A percentile compares a stretch with the other conserved stretches of the same genome.
Conservation (phyloP, 495 filamentous ascomycete species). For the Penicillium crystallinum region DNA sequence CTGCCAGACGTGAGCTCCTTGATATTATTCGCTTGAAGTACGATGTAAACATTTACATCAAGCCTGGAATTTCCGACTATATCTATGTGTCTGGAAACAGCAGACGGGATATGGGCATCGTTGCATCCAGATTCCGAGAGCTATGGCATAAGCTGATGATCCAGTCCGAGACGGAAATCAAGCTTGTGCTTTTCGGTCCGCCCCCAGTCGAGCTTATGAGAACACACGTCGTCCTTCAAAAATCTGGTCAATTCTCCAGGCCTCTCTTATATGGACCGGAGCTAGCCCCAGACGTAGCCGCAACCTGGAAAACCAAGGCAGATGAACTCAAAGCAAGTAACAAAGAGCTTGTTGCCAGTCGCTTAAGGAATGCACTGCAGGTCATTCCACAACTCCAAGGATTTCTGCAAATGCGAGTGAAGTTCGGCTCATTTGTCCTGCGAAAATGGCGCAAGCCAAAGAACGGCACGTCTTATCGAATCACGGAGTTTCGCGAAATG, state of each 20-base stretch:
- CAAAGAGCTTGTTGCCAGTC: neutral
- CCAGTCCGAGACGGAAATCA: constrained; percentile 1
- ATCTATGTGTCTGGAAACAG: neutral
- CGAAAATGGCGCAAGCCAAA: neutral
- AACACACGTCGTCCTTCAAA: neutral
- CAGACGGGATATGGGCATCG: neutral
- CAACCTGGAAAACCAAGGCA: neutral
- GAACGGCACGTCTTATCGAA: neutral
- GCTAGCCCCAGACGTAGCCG: neutral
- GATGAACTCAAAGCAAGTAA: neutral
- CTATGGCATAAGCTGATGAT: neutral
- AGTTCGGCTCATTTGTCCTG: neutral
- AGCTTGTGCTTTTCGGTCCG: neutral
- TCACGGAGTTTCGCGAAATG: constrained; percentile 2
- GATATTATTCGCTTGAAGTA: neutral
- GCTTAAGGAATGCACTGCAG: neutral
- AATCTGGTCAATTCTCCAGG: neutral
- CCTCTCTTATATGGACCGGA: neutral
- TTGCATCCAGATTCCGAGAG: neutral
- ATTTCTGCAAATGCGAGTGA: constrained; percentile 2
- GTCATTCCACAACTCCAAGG: neutral
- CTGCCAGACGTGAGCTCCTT: neutral
- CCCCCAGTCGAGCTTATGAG: neutral
- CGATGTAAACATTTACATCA: neutral
- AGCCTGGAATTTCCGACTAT: neutral